phyloP scores from a whole-genome alignment of 306 rosid species.

The Sicyos edulis region DNA sequence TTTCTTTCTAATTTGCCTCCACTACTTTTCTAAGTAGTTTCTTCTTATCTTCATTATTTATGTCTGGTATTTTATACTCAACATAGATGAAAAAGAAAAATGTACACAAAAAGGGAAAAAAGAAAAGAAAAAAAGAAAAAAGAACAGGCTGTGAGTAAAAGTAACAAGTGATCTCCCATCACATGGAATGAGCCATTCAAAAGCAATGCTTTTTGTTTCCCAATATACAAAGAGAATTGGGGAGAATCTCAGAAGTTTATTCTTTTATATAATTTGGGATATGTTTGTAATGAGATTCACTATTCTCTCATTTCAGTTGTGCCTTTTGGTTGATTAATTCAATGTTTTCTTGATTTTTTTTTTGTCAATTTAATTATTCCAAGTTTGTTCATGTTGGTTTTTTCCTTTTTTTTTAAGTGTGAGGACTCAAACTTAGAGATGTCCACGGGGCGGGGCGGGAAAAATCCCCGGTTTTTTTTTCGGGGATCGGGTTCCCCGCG shows the following conservation, averaged over 20 bases:
- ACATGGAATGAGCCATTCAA: constrained; percentile 11
- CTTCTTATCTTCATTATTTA: not conserved
- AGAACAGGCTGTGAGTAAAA: not conserved
- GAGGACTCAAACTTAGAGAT: no score
- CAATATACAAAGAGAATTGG: not conserved
- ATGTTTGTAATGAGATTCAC: not conserved
- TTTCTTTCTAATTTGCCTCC: not conserved
- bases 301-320: not conserved
- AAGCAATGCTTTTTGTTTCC: constrained; percentile 12
- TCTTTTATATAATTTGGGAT: not conserved
- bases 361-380: no score
- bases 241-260: not conserved
- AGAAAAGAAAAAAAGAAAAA: no score
- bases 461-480: no score
- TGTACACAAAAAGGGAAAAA: not conserved
- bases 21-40: not conserved
- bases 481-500: no score
- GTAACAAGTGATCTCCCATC: constrained; percentile 2
- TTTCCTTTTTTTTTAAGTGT: no score
- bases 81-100: not conserved
- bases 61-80: constrained; percentile 11
- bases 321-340: not conserved
- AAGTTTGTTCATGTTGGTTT: no score
- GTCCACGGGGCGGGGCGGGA: no score
- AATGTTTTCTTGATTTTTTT: no score